Percentiles rank a stretch among this genome's conserved stretches.
These are phyloP conservation scores for Raffaelea ambrosiae DNA, from an alignment of 2,329 filamentous ascomycete species.

Conservation along the genomic window DNA sequence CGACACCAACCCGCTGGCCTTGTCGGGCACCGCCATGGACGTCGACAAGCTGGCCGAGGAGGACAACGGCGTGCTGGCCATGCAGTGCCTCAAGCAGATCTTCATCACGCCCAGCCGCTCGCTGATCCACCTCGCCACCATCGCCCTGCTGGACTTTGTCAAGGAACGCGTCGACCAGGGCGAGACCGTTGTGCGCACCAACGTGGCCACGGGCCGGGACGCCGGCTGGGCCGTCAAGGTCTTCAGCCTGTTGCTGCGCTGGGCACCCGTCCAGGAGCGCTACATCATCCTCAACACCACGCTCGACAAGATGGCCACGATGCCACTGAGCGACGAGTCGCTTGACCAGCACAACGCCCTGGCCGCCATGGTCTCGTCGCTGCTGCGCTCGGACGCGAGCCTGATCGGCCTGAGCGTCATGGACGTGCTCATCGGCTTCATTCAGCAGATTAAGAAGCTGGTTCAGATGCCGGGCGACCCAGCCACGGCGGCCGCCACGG, in stretches of 20 bases:
- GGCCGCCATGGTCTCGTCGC: constrained; percentile 68
- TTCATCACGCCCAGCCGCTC: constrained; percentile 74
- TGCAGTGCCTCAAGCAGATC: constrained; percentile 79
- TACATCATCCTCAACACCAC: constrained; percentile 81
- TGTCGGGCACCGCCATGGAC: constrained; percentile 75
- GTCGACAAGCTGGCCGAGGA: constrained; percentile 86
- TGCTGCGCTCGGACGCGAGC: constrained; percentile 83
- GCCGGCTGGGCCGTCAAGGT: constrained; percentile 74
- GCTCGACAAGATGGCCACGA: constrained; percentile 65
- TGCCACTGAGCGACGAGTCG: constrained; percentile 60
- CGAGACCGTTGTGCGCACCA: constrained; percentile 40
- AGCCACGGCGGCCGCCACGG: constrained; percentile 11
- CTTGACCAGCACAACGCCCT: constrained; percentile 67
- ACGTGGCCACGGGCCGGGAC: constrained; percentile 32
- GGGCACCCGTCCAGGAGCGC: constrained; percentile 89
- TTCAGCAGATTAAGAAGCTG: constrained; percentile 73
- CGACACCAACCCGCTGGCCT: constrained; percentile 59
- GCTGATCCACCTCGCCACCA: constrained; percentile 72
- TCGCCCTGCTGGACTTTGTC: constrained; percentile 67
- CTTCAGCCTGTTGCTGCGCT: constrained; percentile 70
- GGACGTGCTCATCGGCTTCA: constrained; percentile 79
- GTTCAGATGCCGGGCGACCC: constrained; percentile 52
- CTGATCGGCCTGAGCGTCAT: constrained; percentile 94
- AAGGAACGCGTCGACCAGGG: constrained; percentile 46
- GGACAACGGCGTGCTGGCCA: constrained; percentile 73